Evolutionary conservation across 108 stramenopile genomes (phyloP).

Genomic region (Craspedostauros australis): DNA sequence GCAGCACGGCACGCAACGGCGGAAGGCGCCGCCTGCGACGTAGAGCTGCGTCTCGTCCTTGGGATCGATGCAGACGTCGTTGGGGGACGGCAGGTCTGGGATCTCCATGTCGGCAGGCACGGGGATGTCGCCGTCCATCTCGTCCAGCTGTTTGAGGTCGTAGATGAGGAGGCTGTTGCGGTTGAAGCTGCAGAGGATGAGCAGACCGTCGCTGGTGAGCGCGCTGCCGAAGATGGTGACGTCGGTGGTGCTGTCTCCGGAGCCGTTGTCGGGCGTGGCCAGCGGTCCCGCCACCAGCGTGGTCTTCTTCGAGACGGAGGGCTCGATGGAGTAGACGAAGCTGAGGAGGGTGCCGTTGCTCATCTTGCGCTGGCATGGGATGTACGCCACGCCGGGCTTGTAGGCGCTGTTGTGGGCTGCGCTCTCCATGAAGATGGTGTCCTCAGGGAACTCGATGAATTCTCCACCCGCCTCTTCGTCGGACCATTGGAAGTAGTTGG

Average conservation of each 20-base stretch:
- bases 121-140: too few species aligned
- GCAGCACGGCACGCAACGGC: not conserved
- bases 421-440: slow-evolving; percentile 7
- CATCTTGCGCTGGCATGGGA: not conserved
- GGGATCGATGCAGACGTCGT: not conserved
- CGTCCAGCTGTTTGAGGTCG: too few species aligned
- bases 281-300: not conserved
- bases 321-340: too few species aligned
- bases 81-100: not conserved
- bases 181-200: not conserved
- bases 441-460: slow-evolving; percentile 5
- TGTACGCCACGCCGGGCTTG: not conserved
- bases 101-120: not conserved
- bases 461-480: too few species aligned
- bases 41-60: slow-evolving; percentile 1
- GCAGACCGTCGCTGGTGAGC: not conserved
- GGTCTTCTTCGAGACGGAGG: not conserved
- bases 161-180: slow-evolving; percentile 1
- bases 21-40: slow-evolving; percentile 6
- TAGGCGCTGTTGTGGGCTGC: slow-evolving; percentile 2
- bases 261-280: not conserved
- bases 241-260: not conserved
- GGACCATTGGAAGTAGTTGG: too few species aligned
- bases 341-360: too few species aligned
- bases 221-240: not conserved